A percentile compares a stretch with the other conserved stretches of the same genome.
Evolutionary conservation across 176 grass and related monocot genomes (phyloP).

Genomic region (Triticum turgidum): DNA sequence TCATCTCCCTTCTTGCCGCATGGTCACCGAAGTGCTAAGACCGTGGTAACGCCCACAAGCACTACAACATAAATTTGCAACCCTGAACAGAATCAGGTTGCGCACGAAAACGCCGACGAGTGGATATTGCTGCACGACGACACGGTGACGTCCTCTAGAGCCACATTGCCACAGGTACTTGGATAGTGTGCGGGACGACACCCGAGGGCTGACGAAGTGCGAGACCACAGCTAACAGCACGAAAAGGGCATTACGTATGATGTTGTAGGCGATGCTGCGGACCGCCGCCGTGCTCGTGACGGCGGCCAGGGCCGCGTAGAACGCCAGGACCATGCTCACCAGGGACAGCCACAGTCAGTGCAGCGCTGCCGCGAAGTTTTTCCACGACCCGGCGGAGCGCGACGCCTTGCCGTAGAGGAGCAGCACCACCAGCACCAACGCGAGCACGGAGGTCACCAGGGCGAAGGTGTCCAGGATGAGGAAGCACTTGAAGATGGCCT

Average conservation of each 20-base stretch:
- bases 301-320: not conserved
- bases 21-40: no score
- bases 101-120: not conserved
- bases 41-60: not conserved
- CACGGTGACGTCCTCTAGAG: not conserved
- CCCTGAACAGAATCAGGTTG: not conserved
- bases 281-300: not conserved
- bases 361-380: not conserved
- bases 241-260: accelerated
- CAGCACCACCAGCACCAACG: not conserved
- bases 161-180: not conserved
- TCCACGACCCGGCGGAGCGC: not conserved
- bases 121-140: not conserved
- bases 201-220: not conserved
- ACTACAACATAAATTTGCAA: not conserved
- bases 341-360: not conserved
- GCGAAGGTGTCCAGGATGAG: not conserved
- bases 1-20: no score
- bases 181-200: accelerated
- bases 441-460: not conserved
- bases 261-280: accelerated
- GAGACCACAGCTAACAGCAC: not conserved
- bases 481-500: not conserved
- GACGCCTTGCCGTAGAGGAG: not conserved
- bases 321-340: not conserved